phyloP scores from a whole-genome alignment of 1,284 basidiomycete species.

The Austroboletus niveus region DNA sequence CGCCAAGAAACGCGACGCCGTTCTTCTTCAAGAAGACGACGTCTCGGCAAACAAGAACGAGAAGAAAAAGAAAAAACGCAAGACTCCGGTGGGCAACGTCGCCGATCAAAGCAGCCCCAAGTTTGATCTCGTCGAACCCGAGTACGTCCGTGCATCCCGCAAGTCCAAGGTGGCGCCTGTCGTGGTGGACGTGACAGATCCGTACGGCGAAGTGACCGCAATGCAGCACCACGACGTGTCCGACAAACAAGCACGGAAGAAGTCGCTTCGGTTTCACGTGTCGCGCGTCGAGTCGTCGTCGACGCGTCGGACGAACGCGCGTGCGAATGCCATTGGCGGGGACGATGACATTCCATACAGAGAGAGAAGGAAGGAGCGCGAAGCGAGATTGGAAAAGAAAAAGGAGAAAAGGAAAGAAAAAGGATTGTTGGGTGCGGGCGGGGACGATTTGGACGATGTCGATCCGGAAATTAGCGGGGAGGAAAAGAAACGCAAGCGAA shows the following conservation, averaged over 20 bases:
- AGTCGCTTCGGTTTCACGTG: conserved; percentile 84
- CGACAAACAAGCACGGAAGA: conserved; percentile 80
- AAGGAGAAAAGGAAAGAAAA: conserved; percentile 41
- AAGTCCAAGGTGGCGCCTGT: background rate
- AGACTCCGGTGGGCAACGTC: conserved; percentile 25
- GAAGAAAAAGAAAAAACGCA: conserved; percentile 45
- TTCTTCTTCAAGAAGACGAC: background rate
- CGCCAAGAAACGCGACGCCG: no score
- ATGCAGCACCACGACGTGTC: conserved; percentile 70
- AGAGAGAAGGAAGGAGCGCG: conserved; percentile 61
- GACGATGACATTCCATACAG: conserved; percentile 90
- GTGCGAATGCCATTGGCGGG: conserved; percentile 62
- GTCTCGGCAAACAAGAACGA: background rate
- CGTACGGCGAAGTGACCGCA: conserved; percentile 73
- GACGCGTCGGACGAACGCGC: conserved; percentile 69
- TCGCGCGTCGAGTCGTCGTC: conserved; percentile 76
- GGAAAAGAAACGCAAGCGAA: conserved; percentile 38
- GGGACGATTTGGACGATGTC: conserved; percentile 64
- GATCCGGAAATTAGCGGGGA: conserved; percentile 37
- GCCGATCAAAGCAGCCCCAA: conserved; percentile 29
- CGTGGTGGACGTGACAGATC: conserved; percentile 38
- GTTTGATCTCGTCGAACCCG: conserved; percentile 75
- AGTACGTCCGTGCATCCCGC: conserved; percentile 43
- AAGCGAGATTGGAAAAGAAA: conserved; percentile 51
- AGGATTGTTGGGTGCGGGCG: conserved; percentile 45